Conservation (phyloP, 2,329 filamentous ascomycete species). For the Claviceps paspali region DNA sequence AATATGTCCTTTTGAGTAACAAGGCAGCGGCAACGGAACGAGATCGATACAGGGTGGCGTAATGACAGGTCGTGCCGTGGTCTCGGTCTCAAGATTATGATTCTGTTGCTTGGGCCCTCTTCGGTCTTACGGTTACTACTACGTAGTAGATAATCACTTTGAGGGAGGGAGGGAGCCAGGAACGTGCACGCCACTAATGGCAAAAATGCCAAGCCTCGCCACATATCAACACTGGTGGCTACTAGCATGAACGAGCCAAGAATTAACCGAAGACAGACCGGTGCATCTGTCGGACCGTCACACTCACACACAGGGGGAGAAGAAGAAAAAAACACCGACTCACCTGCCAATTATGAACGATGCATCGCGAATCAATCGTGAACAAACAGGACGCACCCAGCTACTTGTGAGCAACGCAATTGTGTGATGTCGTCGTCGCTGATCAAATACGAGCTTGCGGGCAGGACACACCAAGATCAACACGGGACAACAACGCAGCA, state of each 20-base stretch:
- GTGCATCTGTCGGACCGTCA: no score
- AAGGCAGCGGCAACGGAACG: no score
- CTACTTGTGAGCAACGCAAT: not conserved
- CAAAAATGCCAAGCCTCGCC: slow-evolving; percentile 1
- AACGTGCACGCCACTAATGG: not conserved
- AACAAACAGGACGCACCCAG: no score
- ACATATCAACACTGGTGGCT: no score
- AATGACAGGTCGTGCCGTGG: no score
- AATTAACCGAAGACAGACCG: not conserved
- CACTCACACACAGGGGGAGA: no score
- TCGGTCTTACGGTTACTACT: no score
- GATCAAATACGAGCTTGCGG: not conserved
- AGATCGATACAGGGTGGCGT: no score
- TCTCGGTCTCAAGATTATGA: no score
- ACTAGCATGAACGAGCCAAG: not conserved
- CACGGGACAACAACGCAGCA: not conserved
- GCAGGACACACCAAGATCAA: not conserved
- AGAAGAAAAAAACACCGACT: not conserved
- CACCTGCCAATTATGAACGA: not conserved
- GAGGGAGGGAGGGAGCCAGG: not conserved
- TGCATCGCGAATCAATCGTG: not conserved
- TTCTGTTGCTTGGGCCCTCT: no score
- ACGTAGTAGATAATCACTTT: no score
- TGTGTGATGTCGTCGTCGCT: not conserved
- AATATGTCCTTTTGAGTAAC: no score